Conservation (phyloP, 257 asterid genomes). For the Verbena officinalis region DNA sequence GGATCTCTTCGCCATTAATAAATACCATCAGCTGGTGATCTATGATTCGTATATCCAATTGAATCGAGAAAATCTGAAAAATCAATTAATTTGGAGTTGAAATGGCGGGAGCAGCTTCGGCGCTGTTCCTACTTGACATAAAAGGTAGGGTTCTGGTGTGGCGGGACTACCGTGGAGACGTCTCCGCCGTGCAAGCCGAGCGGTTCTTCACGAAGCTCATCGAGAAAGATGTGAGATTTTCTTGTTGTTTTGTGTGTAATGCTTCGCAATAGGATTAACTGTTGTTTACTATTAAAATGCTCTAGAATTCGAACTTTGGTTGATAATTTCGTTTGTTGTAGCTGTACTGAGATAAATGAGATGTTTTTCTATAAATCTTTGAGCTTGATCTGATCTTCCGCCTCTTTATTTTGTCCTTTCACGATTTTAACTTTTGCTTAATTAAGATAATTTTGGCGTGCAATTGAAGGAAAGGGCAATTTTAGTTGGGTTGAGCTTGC, state of each 20-base stretch:
- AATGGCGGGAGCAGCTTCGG: slow-evolving; percentile 99
- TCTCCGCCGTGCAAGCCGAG: slow-evolving; percentile 85
- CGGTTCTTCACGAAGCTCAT: slow-evolving; percentile 89
- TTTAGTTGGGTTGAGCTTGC: slow-evolving; percentile 22
- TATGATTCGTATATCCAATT: slow-evolving; percentile 29
- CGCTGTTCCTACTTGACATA: slow-evolving; percentile 98
- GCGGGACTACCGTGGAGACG: slow-evolving; percentile 99
- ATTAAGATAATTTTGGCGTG: slow-evolving; percentile 12
- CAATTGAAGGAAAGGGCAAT: not conserved
- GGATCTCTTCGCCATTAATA: slow-evolving; percentile 39
- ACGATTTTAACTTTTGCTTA: not conserved
- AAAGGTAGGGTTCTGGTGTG: slow-evolving; percentile 96
- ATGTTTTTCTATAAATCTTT: slow-evolving; percentile 18
- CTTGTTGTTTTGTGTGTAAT: not conserved
- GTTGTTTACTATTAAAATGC: slow-evolving; percentile 4
- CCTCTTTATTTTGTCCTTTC: slow-evolving; percentile 9
- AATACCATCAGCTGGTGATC: slow-evolving; percentile 39
- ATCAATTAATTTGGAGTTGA: slow-evolving; percentile 17
- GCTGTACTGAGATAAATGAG: slow-evolving; percentile 18
- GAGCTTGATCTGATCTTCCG: slow-evolving; percentile 39
- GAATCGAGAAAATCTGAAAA: slow-evolving; percentile 24
- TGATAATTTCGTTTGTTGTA: not conserved
- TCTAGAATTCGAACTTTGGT: not conserved
- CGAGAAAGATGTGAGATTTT: slow-evolving; percentile 72
- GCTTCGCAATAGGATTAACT: slow-evolving; percentile 16